Percentiles rank a stretch among this genome's conserved stretches.
Evolutionary conservation across 2,329 filamentous ascomycete species (phyloP).

Genomic region (Ustulina deusta): DNA sequence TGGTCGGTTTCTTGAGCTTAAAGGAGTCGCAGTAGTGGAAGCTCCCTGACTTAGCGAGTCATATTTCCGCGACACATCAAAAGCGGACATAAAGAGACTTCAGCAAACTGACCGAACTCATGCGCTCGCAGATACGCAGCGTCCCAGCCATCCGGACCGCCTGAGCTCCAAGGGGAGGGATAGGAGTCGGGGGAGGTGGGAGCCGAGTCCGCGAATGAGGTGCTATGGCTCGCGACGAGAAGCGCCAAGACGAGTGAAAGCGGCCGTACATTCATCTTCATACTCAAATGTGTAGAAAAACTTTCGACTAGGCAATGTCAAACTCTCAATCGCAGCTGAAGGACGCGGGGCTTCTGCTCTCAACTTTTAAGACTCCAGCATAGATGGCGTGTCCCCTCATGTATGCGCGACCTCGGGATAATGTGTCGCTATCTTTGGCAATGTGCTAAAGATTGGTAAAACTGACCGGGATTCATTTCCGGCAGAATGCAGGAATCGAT

Average conservation of each 20-base stretch:
- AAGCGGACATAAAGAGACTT: not conserved
- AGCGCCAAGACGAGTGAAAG: slow-evolving; percentile 27
- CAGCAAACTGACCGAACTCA: slow-evolving; percentile 58
- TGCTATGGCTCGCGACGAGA: slow-evolving; percentile 1
- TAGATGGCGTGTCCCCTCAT: slow-evolving; percentile 17
- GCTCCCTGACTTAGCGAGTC: too few relatives aligned
- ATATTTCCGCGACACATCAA: not conserved
- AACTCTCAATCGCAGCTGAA: not conserved
- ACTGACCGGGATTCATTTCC: slow-evolving; percentile 38
- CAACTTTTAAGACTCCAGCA: not conserved
- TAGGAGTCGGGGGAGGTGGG: slow-evolving; percentile 41
- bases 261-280: slow-evolving; percentile 25
- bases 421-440: slow-evolving; percentile 3
- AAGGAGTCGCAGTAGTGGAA: not conserved
- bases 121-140: slow-evolving; percentile 73
- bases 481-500: slow-evolving; percentile 43
- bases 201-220: slow-evolving; percentile 15
- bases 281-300: not conserved
- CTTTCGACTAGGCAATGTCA: not conserved
- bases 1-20: too few relatives aligned
- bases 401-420: slow-evolving; percentile 20
- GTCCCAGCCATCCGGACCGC: slow-evolving; percentile 61
- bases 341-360: not conserved
- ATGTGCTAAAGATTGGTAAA: not conserved
- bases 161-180: slow-evolving; percentile 45